Evolutionary conservation across 108 stramenopile species (phyloP), one percentile per base, ranked within the genome.

Genomic region (Pseudonitzschia pungens): DNA sequence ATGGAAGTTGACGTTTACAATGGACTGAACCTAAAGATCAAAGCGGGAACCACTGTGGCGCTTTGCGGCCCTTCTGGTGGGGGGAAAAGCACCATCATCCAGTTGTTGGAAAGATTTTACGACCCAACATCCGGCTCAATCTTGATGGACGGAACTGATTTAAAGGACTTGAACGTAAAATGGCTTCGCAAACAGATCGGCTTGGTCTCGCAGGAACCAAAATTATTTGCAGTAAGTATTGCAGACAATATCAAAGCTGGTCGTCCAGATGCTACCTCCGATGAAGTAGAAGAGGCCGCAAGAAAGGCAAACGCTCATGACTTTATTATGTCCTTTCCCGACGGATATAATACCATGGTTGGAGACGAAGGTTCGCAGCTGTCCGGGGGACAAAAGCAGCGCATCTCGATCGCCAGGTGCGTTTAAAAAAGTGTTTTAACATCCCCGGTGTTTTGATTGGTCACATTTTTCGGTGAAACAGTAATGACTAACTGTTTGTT

Each of bases 351-450:
- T 14, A 97, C 96, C 0, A 69, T 83, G 24, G 98, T 97, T 18
- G 96, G 96, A 5, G 96, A 96, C 50, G 77, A 91, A 11, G 97
- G 97, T 15, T 57, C 84, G 16, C 78, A 93, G 71, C 85, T 98
- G 0, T 83, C 81, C 18, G 98, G 98, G 10, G 98, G 98, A 33
- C 98, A 98, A 80, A 96, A 97, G 66, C 98, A 98, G 73, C 81
- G 98, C 15, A 92, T 98, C 75, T 95, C 95, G 16, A 96, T 97
- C 66, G 94, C 97, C 15, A 74, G 97, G n/a, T n/a, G n/a, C n/a
- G n/a, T n/a, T n/a, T n/a, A n/a, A n/a, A n/a, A n/a, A n/a, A n/a
- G n/a, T n/a, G n/a, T n/a, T n/a, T n/a, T n/a, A n/a, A n/a, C n/a
- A n/a, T n/a, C n/a, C n/a, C n/a, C n/a, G n/a, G n/a, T n/a, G n/a